Conservation (phyloP, 2,329 filamentous ascomycete genomes). For the Lachnellula suecica region DNA sequence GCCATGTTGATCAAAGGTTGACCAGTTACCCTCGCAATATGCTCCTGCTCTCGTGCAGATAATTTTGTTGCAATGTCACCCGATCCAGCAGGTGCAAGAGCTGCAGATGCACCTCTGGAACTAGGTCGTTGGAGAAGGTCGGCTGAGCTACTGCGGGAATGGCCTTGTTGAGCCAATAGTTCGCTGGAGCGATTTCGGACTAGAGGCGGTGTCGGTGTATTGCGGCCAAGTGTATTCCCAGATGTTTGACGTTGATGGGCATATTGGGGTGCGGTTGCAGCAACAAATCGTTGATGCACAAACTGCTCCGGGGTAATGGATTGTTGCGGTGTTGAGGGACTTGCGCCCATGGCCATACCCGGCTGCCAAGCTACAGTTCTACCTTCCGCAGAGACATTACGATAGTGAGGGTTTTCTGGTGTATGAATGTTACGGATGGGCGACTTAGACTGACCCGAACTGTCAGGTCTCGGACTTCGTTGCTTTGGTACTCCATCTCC, state of each 20-base stretch:
- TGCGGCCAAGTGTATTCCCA: conserved; percentile 44
- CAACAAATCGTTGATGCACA: conserved; percentile 73
- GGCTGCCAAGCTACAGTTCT: conserved; percentile 81
- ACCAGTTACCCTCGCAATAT: conserved; percentile 80
- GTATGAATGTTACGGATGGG: conserved; percentile 41
- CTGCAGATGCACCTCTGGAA: conserved; percentile 56
- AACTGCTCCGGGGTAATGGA: conserved; percentile 76
- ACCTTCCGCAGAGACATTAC: conserved; percentile 52
- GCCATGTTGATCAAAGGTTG: conserved; percentile 67
- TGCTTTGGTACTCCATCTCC: conserved; percentile 11
- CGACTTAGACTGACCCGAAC: conserved; percentile 35
- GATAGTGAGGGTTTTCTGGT: conserved; percentile 37
- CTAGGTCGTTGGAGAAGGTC: conserved; percentile 50
- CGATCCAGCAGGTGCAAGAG: conserved; percentile 24
- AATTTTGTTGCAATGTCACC: conserved; percentile 59
- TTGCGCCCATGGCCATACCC: conserved; percentile 52
- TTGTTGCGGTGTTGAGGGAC: conserved; percentile 42
- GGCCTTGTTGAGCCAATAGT: conserved; percentile 26
- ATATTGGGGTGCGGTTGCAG: conserved; percentile 53
- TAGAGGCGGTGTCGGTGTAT: conserved; percentile 42
- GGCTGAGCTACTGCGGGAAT: conserved; percentile 47
- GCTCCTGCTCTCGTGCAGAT: conserved; percentile 86
- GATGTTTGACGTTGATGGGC: conserved; percentile 59
- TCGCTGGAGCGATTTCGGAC: conserved; percentile 38
- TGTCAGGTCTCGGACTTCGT: conserved; percentile 29